Percentiles rank a stretch among this genome's conserved stretches.
Conservation (phyloP, 768 basidiomycete genomes). For the Imleria badia region DNA sequence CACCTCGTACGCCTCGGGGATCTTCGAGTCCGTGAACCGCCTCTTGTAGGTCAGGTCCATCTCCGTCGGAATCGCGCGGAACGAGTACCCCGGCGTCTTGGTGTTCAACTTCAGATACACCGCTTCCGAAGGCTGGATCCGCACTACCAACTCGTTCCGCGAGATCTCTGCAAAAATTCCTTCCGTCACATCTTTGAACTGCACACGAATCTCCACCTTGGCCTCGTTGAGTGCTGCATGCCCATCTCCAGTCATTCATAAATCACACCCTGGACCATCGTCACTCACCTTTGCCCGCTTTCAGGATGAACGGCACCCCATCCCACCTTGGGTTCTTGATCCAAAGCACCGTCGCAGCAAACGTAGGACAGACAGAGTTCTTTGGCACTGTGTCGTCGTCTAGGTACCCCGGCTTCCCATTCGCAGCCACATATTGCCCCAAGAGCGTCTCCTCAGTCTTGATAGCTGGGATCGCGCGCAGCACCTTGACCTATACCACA, state of each 20-base stretch:
- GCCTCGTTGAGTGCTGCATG: conserved; percentile 88
- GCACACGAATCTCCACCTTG: conserved; percentile 97
- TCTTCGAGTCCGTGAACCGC: conserved; percentile 85
- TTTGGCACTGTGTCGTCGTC: conserved; percentile 95
- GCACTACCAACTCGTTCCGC: conserved; percentile 95
- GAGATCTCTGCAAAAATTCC: conserved; percentile 97
- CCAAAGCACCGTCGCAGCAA: conserved; percentile 85
- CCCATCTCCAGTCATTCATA: conserved; percentile 10
- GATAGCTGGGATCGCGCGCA: conserved; percentile 87
- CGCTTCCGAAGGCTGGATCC: conserved; percentile 95
- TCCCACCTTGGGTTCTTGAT: conserved; percentile 98
- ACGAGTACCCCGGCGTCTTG: conserved; percentile 89
- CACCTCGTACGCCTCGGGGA: conserved; percentile 96
- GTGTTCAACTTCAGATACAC: conserved; percentile 97
- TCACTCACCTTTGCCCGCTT: conserved; percentile 89
- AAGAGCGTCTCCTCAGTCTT: conserved; percentile 76
- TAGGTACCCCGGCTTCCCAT: conserved; percentile 98
- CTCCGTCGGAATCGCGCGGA: conserved; percentile 90
- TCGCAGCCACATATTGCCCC: conserved; percentile 88
- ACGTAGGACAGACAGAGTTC: conserved; percentile 91
- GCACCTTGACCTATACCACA: conserved; percentile 80
- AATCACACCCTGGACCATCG: conserved; percentile 4
- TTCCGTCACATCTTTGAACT: conserved; percentile 96
- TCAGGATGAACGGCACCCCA: conserved; percentile 97
- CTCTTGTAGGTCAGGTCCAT: conserved; percentile 99